Percentiles rank a stretch among this genome's conserved stretches.
These are phyloP conservation scores for Megacollybia marginata DNA, from an alignment of 768 basidiomycete species.

Conservation along the genomic window DNA sequence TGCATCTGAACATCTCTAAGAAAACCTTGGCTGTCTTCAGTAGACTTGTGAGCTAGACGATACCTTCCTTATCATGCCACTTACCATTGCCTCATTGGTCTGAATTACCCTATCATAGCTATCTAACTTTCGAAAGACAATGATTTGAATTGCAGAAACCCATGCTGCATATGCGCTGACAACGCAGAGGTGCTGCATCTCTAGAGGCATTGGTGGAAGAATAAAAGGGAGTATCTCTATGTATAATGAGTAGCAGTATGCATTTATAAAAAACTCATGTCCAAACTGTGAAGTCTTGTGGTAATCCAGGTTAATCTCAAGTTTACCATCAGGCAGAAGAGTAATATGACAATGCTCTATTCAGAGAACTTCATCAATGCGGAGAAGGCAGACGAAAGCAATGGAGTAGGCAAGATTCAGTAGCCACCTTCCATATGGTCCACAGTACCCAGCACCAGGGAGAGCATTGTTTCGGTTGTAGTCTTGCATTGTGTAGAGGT, in stretches of 20 bases:
- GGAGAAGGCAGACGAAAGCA: conserved; percentile 11
- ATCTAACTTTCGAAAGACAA: not conserved
- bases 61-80: not conserved
- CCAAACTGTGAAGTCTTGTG: conserved; percentile 14
- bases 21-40: conserved; percentile 15
- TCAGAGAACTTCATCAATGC: conserved; percentile 11
- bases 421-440: not conserved
- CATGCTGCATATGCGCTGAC: conserved; percentile 9
- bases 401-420: conserved; percentile 1
- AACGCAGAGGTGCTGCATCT: conserved; percentile 9
- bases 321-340: not conserved
- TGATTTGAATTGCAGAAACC: conserved; percentile 1
- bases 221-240: conserved; percentile 12
- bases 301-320: conserved; percentile 6
- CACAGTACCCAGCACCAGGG: too few species aligned
- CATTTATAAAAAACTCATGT: conserved; percentile 3
- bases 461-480: not conserved
- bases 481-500: not conserved
- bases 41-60: not conserved
- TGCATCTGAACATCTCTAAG: conserved; percentile 17
- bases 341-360: conserved; percentile 9
- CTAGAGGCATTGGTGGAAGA: conserved; percentile 1
- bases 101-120: conserved; percentile 5
- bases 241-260: not conserved
- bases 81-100: conserved; percentile 7